Base-by-base conservation (phyloP, 179 eudicot genomes). In the Nepenthes alata region DNA sequence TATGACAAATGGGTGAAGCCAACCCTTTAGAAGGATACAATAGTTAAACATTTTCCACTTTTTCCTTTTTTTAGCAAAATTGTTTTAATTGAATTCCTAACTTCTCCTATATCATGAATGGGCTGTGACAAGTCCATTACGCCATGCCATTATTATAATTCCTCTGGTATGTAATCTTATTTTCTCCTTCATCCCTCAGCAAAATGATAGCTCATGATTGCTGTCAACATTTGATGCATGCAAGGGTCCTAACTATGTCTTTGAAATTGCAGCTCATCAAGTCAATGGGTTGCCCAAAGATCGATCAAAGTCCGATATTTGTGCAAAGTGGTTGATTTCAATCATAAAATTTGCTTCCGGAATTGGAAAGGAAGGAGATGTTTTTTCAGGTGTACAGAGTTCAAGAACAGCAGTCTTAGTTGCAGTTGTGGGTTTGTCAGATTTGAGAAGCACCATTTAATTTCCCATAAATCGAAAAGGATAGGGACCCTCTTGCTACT, bases 231-330 rank as follows among this genome's bases (percentile, higher is more conserved):
- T 41, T 41, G 45, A 41, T 4, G 8, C 45, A 41, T 41, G 45
- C 6, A 41, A 41, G 45, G 25, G 11, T 48, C 3, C 10, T 48
- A 48, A 48, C 10, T 48, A 0, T 11, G n/a, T 48, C 11, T 52
- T 14, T 13, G 55, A 15, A 52, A 15, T 13, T 15, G 83, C 88
- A 86, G 96, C 70, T 75, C 80, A 68, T 75, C 86, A 63, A 73
- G 77, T 70, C 86, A 77, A 68, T 72, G 82, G 77, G 52, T 48
- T 76, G 72, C 80, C 38, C 76, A 50, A 71, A 77, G 71, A 71
- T 72, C 76, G 52, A 70, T 47, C 59, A 79, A 61, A 66, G 59
- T 71, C 16, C 70, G 64, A 64, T 59, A 65, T 67, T 50, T 74
- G 68, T 72, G 64, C 72, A 74, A 71, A 68, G 73, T 77, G 57